phyloP scores from a whole-genome alignment of 2,329 filamentous ascomycete genomes.

The Claviceps sp. region DNA sequence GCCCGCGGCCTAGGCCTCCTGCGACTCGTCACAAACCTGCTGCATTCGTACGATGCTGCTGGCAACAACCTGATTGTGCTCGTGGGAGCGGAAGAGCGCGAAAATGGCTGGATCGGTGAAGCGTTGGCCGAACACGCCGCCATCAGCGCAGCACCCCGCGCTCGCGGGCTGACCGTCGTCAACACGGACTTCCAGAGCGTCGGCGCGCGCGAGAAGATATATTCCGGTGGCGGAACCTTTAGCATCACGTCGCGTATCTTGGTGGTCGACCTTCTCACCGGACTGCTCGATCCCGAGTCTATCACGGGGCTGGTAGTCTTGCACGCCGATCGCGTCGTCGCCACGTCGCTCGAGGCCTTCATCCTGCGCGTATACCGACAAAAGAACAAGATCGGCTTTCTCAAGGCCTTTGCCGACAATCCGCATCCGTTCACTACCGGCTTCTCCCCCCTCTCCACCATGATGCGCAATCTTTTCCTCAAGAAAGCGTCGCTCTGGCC shows the following conservation, averaged over 20 bases:
- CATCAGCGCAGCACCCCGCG: conserved; percentile 68
- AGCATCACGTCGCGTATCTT: conserved; percentile 93
- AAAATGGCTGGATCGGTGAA: conserved; percentile 96
- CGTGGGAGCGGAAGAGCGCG: conserved; percentile 78
- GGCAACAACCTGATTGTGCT: conserved; percentile 87
- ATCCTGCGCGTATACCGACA: conserved; percentile 88
- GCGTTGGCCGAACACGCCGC: conserved; percentile 90
- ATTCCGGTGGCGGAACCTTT: conserved; percentile 77
- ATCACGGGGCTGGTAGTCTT: conserved; percentile 79
- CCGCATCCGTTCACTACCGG: conserved; percentile 83
- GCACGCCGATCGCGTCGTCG: conserved; percentile 75
- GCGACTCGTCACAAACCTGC: conserved; percentile 84
- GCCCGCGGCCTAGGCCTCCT: conserved; percentile 85
- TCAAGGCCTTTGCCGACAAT: conserved; percentile 92
- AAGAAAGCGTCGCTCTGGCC: conserved; percentile 84
- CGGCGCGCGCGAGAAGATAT: conserved; percentile 78
- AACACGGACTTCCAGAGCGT: conserved; percentile 93
- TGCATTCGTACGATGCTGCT: conserved; percentile 92
- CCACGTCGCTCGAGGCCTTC: conserved; percentile 86
- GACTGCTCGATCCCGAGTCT: conserved; percentile 64
- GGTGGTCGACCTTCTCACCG: conserved; percentile 84
- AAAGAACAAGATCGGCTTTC: conserved; percentile 83
- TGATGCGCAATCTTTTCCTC: conserved; percentile 82
- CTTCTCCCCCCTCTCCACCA: conserved; percentile 75
- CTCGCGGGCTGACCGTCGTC: conserved; percentile 76